These are phyloP conservation scores for Tolypocladium guangdongense DNA, from an alignment of 2,329 filamentous ascomycete genomes.

Conservation along the genomic window DNA sequence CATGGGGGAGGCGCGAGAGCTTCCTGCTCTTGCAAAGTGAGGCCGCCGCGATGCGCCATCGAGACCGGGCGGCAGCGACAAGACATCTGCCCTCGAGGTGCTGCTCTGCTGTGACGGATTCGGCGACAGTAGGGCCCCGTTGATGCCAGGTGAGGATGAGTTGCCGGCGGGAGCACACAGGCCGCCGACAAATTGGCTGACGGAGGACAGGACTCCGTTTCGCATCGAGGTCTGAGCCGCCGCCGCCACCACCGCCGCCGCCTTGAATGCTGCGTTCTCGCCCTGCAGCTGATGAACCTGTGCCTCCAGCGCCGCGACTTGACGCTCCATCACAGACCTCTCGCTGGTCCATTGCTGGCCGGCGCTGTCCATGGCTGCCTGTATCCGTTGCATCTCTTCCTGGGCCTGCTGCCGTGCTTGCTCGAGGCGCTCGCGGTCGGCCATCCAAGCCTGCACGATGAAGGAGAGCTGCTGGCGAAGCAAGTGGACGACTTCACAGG, in stretches of 20 bases:
- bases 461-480: conserved; percentile 2
- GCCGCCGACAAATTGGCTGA: neutral
- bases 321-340: neutral
- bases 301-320: neutral
- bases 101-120: conserved; percentile 9
- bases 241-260: too few relatives aligned
- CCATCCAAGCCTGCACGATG: conserved; percentile 2
- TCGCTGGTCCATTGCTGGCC: conserved; percentile 1
- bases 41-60: conserved; percentile 23
- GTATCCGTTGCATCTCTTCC: neutral
- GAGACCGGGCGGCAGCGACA: conserved; percentile 20
- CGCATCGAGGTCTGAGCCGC: neutral
- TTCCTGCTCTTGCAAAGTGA: conserved; percentile 17
- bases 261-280: neutral
- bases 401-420: neutral
- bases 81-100: conserved; percentile 10
- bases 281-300: neutral
- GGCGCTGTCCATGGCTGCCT: neutral
- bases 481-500: neutral
- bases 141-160: neutral
- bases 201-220: neutral
- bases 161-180: neutral
- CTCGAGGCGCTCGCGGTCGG: neutral
- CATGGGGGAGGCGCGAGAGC: conserved; percentile 23
- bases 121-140: conserved; percentile 6